Evolutionary conservation across 352 stramenopile genomes (phyloP), one percentile per base, ranked within the genome.

Genomic region (Globisporangium heterothallicum): DNA sequence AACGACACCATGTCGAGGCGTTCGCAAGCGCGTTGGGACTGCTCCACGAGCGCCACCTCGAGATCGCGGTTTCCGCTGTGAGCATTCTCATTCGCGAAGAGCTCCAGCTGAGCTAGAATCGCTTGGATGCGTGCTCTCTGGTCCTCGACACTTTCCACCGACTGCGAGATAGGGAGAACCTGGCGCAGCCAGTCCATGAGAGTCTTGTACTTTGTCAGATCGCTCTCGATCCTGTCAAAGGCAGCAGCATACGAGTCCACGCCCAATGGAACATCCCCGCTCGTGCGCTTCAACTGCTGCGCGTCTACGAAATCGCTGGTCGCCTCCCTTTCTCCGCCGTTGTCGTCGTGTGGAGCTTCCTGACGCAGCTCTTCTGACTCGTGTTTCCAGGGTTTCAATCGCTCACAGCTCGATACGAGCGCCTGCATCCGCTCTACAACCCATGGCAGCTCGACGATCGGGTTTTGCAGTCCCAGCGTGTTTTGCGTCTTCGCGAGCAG

Each of bases 111-210:
- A 4, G 26, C 49, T 24, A 86, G 26, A 38, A 68, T 21, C 3
- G 45, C 36, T 3, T 35, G 35, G 12, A 78, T 34, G 2, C 62
- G 50, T 16, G 65, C 54, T 18, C 58, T 64, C 10, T 85, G 54
- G 27, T 72, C 61, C 4, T 59, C 36, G 1, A 64, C 47, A 0
- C 51, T 53, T n/a, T 66, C 34, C 9, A 67, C 49, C 0, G 65
- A 63, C n/a, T 66, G 59, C 2, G 69, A 35, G 14, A 67, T 63
- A 18, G 69, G 69, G 7, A 85, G 60, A 16, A 49, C 45, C 18
- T 46, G 47, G n/a, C 58, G 62, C 47, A 72, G 24, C 63, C 56
- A 75, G 16, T 19, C 18, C 9, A 71, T 29, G 21, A 78, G 42
- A 1, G 25, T 24, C 25, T 40, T 48, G 49, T 72, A 75, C n/a